Conservation (phyloP, 2,329 filamentous ascomycete genomes). For the Cladophialophora immunda region DNA sequence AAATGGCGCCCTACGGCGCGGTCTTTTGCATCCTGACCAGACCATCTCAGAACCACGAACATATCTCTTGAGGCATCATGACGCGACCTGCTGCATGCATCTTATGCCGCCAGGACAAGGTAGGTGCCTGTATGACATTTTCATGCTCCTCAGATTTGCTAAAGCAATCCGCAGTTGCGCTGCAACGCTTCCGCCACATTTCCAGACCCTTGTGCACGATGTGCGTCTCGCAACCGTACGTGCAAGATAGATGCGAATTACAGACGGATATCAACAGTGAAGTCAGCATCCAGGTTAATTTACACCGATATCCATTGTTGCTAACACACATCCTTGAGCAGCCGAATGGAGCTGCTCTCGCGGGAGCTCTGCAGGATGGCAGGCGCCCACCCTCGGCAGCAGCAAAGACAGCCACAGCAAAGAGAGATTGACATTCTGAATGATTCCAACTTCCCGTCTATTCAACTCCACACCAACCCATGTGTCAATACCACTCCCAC, state of each 20-base stretch:
- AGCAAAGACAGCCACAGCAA: neutral
- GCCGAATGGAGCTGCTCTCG: neutral
- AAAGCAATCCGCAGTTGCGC: neutral
- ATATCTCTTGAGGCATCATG: too few relatives aligned
- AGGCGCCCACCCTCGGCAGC: neutral
- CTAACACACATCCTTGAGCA: slow-evolving; percentile 37
- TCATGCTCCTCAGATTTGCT: neutral
- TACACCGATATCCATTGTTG: slow-evolving; percentile 16
- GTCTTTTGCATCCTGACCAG: too few relatives aligned
- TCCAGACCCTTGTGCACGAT: neutral
- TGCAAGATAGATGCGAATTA: neutral
- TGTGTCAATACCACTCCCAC: neutral
- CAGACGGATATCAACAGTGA: neutral
- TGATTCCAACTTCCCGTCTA: too few relatives aligned
- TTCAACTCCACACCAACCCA: neutral
- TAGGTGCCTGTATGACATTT: too few relatives aligned
- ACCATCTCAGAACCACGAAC: too few relatives aligned
- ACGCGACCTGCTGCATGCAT: neutral
- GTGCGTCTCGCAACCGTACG: neutral
- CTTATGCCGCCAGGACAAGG: neutral
- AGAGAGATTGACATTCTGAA: too few relatives aligned
- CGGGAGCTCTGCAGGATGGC: neutral
- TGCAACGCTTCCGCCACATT: neutral
- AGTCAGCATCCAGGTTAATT: slow-evolving; percentile 36
- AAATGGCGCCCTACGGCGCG: too few relatives aligned